Conservation (phyloP, 495 filamentous ascomycete genomes). For the Penicillium bialowiezense region DNA sequence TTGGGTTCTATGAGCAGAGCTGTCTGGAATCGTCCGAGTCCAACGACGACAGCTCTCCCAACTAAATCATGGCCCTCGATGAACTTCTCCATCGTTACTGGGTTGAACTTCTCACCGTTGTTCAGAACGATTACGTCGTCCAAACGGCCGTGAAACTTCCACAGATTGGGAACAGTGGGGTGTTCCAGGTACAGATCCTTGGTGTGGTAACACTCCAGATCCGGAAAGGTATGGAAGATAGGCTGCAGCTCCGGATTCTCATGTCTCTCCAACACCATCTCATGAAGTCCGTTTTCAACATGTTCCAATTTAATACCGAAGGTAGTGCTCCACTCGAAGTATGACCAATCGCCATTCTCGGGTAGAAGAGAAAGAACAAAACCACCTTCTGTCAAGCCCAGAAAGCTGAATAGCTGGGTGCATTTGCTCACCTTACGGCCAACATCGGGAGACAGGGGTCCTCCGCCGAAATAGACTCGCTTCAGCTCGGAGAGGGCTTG, state of each 20-base stretch:
- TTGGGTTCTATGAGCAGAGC: conserved; percentile 9
- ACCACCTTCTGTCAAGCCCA: conserved; percentile 22
- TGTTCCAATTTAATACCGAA: conserved; percentile 40
- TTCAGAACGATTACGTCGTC: conserved; percentile 39
- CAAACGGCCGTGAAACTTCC: conserved; percentile 49
- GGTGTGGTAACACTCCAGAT: conserved; percentile 43
- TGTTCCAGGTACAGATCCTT: conserved; percentile 55
- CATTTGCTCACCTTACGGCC: conserved; percentile 6
- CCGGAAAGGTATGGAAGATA: conserved; percentile 23
- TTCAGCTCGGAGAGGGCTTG: conserved; percentile 6
- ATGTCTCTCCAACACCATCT: conserved; percentile 31
- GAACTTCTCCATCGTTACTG: conserved; percentile 8
- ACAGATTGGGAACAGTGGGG: conserved; percentile 43
- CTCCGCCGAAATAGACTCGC: conserved; percentile 16
- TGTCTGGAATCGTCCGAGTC: conserved; percentile 6
- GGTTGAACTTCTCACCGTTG: conserved; percentile 16
- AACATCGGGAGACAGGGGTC: conserved; percentile 13
- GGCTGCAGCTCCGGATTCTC: conserved; percentile 9
- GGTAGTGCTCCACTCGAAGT: conserved; percentile 45
- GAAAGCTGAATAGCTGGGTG: conserved; percentile 5
- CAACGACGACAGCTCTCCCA: conserved; percentile 1
- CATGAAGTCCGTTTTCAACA: conserved; percentile 38
- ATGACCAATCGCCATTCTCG: conserved; percentile 45
- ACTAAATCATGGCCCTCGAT: conserved; percentile 9
- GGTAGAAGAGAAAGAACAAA: conserved; percentile 27